phyloP scores from a whole-genome alignment of 345 rosid species.

The Ceriops tagal region DNA sequence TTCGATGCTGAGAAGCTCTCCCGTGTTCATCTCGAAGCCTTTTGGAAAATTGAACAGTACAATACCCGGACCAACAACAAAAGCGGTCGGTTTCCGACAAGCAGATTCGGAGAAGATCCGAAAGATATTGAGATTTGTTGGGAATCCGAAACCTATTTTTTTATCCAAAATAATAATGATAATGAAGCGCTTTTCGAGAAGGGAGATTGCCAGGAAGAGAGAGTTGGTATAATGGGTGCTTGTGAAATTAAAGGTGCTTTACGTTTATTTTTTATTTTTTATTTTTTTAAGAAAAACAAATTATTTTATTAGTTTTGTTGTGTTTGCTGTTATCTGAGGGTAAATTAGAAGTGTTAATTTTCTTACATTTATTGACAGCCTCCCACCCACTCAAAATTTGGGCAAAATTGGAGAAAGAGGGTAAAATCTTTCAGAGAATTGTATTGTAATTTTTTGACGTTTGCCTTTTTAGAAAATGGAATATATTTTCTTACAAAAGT shows the following conservation, averaged over 20 bases:
- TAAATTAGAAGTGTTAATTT: no score
- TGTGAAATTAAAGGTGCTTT: no score
- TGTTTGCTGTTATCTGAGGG: no score
- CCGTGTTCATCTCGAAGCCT: constrained; percentile 48
- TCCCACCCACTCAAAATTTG: no score
- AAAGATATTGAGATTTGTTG: constrained; percentile 4
- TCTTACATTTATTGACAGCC: no score
- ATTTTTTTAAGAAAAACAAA: background rate
- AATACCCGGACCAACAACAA: background rate
- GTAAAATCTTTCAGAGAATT: no score
- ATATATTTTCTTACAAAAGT: no score
- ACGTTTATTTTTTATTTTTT: no score
- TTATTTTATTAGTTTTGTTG: background rate
- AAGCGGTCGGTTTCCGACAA: background rate
- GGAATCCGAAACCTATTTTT: background rate
- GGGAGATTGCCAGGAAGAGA: background rate
- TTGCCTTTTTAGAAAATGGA: no score
- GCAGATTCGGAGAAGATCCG: constrained; percentile 17
- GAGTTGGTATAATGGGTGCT: background rate
- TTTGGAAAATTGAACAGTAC: background rate
- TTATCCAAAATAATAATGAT: background rate
- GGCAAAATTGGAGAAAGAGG: no score
- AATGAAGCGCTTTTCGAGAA: no score
- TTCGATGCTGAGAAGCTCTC: constrained; percentile 68
- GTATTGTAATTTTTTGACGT: no score